These are phyloP conservation scores for Harringtonia aguacate DNA, from an alignment of 2,329 filamentous ascomycete species.

Conservation along the genomic window DNA sequence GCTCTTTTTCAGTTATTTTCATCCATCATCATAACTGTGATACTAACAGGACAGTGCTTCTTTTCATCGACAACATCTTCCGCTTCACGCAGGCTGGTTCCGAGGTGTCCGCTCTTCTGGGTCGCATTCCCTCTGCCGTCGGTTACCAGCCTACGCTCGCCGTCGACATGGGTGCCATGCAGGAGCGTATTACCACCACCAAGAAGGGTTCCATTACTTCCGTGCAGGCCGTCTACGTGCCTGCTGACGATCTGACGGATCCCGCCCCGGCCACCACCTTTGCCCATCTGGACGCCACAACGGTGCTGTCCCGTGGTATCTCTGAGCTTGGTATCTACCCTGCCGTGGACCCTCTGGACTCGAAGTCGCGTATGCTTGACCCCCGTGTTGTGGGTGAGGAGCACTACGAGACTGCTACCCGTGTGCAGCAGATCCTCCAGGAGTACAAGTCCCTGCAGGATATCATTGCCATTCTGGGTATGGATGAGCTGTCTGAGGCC, in stretches of 20 bases:
- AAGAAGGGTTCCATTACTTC: conserved; percentile 99
- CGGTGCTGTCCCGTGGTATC: conserved; percentile 99
- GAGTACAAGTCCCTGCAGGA: conserved; percentile 99
- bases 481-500: conserved; percentile 98
- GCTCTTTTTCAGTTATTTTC: conserved; percentile 19
- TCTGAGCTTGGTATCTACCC: conserved; percentile 99
- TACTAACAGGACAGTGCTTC: conserved; percentile 53
- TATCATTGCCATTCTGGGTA: conserved; percentile 99
- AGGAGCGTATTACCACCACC: conserved; percentile 99
- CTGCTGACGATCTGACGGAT: conserved; percentile 99
- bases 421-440: conserved; percentile 98
- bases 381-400: conserved; percentile 97
- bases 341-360: conserved; percentile 98
- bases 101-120: conserved; percentile 97
- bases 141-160: conserved; percentile 99
- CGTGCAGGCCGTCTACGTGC: conserved; percentile 99
- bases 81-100: conserved; percentile 99
- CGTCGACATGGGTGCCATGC: conserved; percentile 98
- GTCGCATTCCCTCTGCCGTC: conserved; percentile 99
- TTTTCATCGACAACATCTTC: conserved; percentile 99
- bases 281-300: conserved; percentile 99
- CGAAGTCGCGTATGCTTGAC: conserved; percentile 98
- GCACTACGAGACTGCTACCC: conserved; percentile 90
- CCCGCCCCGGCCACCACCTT: conserved; percentile 98
- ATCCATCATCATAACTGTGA: not conserved